Base-by-base conservation (phyloP, 352 stramenopile genomes). In the Thraustotheca clavata region DNA sequence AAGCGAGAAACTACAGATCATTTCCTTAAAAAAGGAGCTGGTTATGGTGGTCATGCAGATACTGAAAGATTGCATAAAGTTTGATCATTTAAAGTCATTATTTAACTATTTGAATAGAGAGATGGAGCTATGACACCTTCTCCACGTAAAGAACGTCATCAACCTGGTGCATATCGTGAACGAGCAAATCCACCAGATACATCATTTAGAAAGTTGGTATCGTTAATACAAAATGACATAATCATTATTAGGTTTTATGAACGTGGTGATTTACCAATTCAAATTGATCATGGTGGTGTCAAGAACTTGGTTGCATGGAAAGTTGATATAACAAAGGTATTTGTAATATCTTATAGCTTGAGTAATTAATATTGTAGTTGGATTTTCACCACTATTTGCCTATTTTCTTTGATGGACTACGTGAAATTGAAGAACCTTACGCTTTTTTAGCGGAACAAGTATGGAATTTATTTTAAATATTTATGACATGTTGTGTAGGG, bases 351-450 rank as follows among this genome's bases (percentile, higher is more conserved):
- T n/a, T 34, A 2, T 43, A 24, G 18, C 38, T 34, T 32, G 14
- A 36, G 6, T 31, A 7, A 36, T 12, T 27, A 0, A 7, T 62
- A 3, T 62, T 41, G 6, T 69, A 97, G 77, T 82, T 99, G 7
- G 96, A 99, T 70, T 99, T 98, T 67, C 96, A 99, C 67, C 95
- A 99, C 75, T 99, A 99, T 68, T 75, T 99, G 11, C 96, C 96
- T 6, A 98, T 99, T 59, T 99, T 99, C 76, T 98, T 98, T 60
- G 96, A 99, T 59, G 96, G 96, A 14, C 75, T 99, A 9, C 89
- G 96, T 26, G 96, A 99, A 70, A 71, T 97, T 11, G 95, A 99
- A 71, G 83, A 96, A 72, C 96, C 96, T 18, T 99, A 99, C 68
- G 86, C 91, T 18, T 99, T 99, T 68, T 72, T 99, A 4, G 86